Conservation (phyloP, 1,139 yeast genomes). For the Spencermartinsiella ligniputridi region DNA sequence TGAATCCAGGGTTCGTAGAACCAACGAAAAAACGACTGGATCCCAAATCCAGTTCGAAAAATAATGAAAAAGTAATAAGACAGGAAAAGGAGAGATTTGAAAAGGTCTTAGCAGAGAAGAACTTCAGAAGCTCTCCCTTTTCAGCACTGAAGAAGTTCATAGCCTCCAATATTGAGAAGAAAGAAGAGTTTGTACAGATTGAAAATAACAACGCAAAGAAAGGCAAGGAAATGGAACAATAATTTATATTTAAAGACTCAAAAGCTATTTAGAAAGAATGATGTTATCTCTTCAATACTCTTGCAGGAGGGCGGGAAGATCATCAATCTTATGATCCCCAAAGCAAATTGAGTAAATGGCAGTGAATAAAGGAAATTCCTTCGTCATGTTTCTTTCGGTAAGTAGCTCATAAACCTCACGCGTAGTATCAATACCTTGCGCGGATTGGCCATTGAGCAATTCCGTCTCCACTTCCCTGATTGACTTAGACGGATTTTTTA, state of each 20-base stretch:
- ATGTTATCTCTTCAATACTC: too few species aligned
- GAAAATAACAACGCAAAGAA: constrained; percentile 6
- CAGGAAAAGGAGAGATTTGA: constrained; percentile 30
- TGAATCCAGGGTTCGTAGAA: background rate
- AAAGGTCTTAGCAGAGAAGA: constrained; percentile 20
- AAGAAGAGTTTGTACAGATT: constrained; percentile 20
- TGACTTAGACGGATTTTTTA: constrained; percentile 46
- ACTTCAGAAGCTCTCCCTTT: constrained; percentile 27
- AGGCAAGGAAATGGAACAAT: background rate
- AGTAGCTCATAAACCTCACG: constrained; percentile 86
- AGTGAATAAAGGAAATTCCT: constrained; percentile 82
- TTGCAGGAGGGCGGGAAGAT: constrained; percentile 31
- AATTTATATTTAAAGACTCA: too few species aligned
- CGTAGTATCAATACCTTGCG: constrained; percentile 88
- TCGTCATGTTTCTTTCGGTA: constrained; percentile 50
- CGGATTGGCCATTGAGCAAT: constrained; percentile 85
- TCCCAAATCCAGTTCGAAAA: constrained; percentile 27
- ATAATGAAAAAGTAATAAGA: constrained; percentile 30
- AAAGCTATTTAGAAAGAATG: too few species aligned
- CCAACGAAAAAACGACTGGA: constrained; percentile 12
- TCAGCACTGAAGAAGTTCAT: constrained; percentile 23
- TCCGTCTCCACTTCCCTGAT: constrained; percentile 77
- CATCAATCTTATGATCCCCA: constrained; percentile 51
- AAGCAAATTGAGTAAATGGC: constrained; percentile 80
- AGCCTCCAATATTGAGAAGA: constrained; percentile 19